A percentile compares a stretch with the other conserved stretches of the same genome.
phyloP scores from a whole-genome alignment of 306 rosid species.

The Morella rubra region DNA sequence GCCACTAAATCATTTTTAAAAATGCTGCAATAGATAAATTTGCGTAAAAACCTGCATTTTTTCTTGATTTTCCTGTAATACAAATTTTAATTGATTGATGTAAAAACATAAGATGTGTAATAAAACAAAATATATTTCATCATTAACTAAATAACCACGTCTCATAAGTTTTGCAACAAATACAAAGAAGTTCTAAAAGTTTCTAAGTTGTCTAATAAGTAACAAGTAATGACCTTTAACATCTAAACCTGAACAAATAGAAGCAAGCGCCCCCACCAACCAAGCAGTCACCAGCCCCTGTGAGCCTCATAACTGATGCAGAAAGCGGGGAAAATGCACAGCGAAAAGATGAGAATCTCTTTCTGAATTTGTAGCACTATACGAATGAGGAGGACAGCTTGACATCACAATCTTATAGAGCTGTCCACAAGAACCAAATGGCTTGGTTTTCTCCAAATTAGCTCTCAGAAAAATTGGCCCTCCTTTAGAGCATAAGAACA shows the following conservation, averaged over 20 bases:
- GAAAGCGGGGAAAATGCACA: constrained; percentile 79
- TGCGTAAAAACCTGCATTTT: no score
- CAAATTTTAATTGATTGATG: no score
- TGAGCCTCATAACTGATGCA: constrained; percentile 76
- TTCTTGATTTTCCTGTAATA: no score
- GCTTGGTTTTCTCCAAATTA: constrained; percentile 33
- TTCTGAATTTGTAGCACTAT: constrained; percentile 35
- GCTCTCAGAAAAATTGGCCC: constrained; percentile 41
- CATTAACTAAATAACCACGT: no score
- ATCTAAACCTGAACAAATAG: constrained; percentile 78
- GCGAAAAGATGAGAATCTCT: constrained; percentile 55
- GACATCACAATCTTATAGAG: constrained; percentile 42
- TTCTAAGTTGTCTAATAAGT: no score
- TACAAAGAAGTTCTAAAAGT: no score
- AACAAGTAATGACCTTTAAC: constrained; percentile 10
- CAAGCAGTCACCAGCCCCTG: constrained; percentile 94
- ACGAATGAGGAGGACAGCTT: constrained; percentile 47
- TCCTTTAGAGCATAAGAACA: constrained; percentile 69
- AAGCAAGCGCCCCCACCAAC: constrained; percentile 75
- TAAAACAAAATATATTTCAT: no score
- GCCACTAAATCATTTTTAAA: no score
- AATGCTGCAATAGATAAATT: no score
- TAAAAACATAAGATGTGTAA: no score
- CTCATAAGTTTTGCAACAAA: no score
- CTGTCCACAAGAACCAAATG: constrained; percentile 22